These are phyloP conservation scores for Yarrowia divulgata DNA, from an alignment of 805 yeast species.

Conservation along the genomic window DNA sequence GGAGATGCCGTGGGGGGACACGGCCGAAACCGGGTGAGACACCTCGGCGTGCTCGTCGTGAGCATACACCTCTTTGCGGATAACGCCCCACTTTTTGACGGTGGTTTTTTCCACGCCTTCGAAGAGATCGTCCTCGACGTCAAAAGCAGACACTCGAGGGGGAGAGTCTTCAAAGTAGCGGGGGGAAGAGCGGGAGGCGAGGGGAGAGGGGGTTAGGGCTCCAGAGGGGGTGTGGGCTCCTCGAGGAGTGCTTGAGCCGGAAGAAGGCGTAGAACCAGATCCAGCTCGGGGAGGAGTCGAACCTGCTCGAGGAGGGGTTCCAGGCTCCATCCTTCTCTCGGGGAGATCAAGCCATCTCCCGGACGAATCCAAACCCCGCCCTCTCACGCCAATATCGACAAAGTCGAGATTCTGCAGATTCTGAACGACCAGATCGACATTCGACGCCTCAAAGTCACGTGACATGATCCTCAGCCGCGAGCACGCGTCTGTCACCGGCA, in stretches of 20 bases:
- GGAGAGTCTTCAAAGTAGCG: slow-evolving; percentile 36
- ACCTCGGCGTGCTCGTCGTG: slow-evolving; percentile 10
- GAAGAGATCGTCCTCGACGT: slow-evolving; percentile 41
- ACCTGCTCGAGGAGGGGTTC: background rate
- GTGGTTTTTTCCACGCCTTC: slow-evolving; percentile 3
- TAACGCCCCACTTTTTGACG: slow-evolving; percentile 17
- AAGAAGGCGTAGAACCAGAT: background rate
- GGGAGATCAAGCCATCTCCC: no score
- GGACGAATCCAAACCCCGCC: background rate
- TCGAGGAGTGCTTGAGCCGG: background rate
- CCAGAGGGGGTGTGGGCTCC: background rate
- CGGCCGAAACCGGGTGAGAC: no score
- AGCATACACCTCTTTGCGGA: slow-evolving; percentile 14
- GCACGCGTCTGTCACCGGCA: slow-evolving; percentile 20
- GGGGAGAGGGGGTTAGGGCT: background rate
- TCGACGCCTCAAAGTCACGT: background rate
- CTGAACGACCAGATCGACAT: slow-evolving; percentile 20
- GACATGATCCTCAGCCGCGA: slow-evolving; percentile 12
- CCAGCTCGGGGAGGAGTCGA: background rate
- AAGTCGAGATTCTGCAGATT: slow-evolving; percentile 28
- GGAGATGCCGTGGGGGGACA: slow-evolving; percentile 2
- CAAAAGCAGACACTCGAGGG: slow-evolving; percentile 28
- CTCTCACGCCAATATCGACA: slow-evolving; percentile 28
- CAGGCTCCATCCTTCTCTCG: background rate
- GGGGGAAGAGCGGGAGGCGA: background rate